Conservation (phyloP, 257 asterid genomes). For the Jaltomata sinuosa region DNA sequence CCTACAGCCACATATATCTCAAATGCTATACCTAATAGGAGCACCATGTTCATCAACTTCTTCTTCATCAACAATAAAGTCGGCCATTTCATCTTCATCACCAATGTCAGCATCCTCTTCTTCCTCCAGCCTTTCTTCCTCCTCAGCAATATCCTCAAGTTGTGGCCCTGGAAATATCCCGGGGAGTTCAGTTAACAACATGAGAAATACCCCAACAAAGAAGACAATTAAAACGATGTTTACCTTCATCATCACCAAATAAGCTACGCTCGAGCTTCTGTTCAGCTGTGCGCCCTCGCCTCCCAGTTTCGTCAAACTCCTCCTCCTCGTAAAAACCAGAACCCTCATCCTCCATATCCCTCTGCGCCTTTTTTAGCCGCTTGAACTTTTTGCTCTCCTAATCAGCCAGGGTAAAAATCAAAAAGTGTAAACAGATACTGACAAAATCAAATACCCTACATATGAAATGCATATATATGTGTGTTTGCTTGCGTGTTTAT, state of each 20-base stretch:
- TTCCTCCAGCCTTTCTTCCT: constrained; percentile 63
- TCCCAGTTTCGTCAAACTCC: constrained; percentile 61
- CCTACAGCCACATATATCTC: background rate
- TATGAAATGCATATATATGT: background rate
- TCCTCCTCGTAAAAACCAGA: constrained; percentile 79
- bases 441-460: background rate
- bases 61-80: constrained; percentile 89
- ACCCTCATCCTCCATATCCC: constrained; percentile 62
- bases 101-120: constrained; percentile 64
- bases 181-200: constrained; percentile 2
- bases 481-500: background rate
- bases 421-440: background rate
- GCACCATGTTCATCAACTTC: constrained; percentile 81
- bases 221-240: constrained; percentile 4
- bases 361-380: constrained; percentile 77
- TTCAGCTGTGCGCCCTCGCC: constrained; percentile 66
- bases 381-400: constrained; percentile 80
- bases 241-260: constrained; percentile 90
- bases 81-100: constrained; percentile 95
- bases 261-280: constrained; percentile 68
- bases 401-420: background rate
- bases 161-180: constrained; percentile 44
- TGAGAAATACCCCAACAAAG: background rate
- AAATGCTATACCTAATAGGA: constrained; percentile 46
- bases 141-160: constrained; percentile 91